Base-by-base conservation (phyloP, 2,329 filamentous ascomycete species). In the Fusarium nanum region DNA sequence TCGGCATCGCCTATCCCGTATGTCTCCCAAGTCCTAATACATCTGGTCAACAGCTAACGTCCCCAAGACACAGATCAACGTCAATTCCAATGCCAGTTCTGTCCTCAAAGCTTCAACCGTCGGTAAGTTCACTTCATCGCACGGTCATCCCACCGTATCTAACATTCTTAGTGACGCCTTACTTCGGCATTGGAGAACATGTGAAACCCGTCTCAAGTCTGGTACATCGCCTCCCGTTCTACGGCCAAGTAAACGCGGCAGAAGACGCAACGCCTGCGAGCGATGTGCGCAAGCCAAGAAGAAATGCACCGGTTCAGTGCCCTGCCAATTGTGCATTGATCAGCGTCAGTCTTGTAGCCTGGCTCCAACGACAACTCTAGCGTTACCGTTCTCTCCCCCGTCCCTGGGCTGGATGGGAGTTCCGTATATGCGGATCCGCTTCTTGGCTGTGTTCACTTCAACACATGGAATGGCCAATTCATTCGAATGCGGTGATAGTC, bases 141-240 rank as follows among this genome's bases (percentile, higher is more conserved):
- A 20, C 34, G 14, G 40, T 8, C 18, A 16, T 16, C 18, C 11
- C 5, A 16, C 11, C 4, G 2, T 18, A 22, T 1, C 9, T 23
- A 0, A 50, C 16, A 12, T 14, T 6, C 2, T 28, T 9, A 67
- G 64, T 10, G 64, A 67, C 14, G 57, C 62, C 7, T 32, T 67
- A 6, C 62, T 67, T 37, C 62, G 64, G 2, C 64, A 65, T 27
- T 67, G 60, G 64, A 67, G 50, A 41, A 67, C 64, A 4, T 67
- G 64, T 11, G 48, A 67, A 7, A 5, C 3, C 1, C 40, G 60
- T 0, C 22, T 67, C 22, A 32, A 14, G 9, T 42, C 60, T 0
- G 64, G 64, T 1, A 16, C 28, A 3, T 41, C 37, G 4, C 61
- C 20, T 22, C 60, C 44, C 5, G 7, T n/a, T 0, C 27, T 60